Conservation (phyloP, 2,329 filamentous ascomycete genomes). For the Mollisiaceae sp. region DNA sequence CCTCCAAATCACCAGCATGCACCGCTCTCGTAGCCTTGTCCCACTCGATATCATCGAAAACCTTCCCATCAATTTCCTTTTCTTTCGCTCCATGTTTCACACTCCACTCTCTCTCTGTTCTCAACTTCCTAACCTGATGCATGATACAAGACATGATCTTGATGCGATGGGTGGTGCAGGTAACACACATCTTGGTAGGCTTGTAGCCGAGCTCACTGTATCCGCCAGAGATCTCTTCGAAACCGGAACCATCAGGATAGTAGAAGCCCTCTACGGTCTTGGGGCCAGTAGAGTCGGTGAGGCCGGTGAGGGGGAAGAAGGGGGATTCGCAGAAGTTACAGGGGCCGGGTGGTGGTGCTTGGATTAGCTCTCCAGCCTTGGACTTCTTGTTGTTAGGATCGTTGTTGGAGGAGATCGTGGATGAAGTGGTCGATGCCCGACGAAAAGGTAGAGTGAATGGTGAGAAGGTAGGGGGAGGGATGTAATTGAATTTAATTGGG, state of each 20-base stretch:
- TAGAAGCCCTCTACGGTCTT: conserved; percentile 31
- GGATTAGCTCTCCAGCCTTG: neutral
- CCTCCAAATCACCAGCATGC: conserved; percentile 14
- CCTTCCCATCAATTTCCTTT: no score
- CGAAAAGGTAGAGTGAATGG: neutral
- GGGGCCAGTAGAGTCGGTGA: conserved; percentile 19
- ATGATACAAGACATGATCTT: conserved; percentile 29
- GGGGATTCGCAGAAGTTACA: conserved; percentile 36
- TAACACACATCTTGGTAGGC: conserved; percentile 36
- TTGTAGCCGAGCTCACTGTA: conserved; percentile 24
- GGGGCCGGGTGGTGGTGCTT: conserved; percentile 2
- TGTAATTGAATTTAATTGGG: conserved; percentile 40
- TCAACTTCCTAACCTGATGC: conserved; percentile 2
- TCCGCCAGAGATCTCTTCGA: conserved; percentile 36
- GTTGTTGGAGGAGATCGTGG: neutral
- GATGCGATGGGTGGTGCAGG: conserved; percentile 33
- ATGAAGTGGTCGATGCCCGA: neutral
- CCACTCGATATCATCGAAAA: neutral
- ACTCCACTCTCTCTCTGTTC: no score
- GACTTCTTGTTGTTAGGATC: neutral
- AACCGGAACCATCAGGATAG: conserved; percentile 17
- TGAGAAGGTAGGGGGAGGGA: conserved; percentile 12
- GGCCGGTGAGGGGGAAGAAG: conserved; percentile 37
- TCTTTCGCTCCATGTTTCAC: no score
- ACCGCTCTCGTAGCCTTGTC: neutral